phyloP scores from a whole-genome alignment of 257 asterid genomes.

The Mitragyna speciosa region DNA sequence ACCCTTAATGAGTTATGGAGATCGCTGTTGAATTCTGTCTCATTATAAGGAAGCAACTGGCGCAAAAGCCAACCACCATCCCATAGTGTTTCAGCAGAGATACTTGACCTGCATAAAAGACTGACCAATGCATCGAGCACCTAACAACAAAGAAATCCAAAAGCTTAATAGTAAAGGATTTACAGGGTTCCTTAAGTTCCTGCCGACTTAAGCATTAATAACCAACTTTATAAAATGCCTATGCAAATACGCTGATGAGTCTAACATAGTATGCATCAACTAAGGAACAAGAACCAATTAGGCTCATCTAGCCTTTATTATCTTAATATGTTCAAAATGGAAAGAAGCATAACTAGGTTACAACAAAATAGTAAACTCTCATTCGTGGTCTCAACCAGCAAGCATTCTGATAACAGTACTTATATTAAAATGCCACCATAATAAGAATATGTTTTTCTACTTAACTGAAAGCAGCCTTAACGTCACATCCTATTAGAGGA shows the following conservation, averaged over 20 bases:
- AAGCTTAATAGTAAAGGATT: not conserved
- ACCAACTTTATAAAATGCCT: not conserved
- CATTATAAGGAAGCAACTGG: conserved; percentile 87
- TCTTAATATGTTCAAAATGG: not conserved
- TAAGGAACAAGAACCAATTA: not conserved
- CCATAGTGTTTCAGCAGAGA: conserved; percentile 97
- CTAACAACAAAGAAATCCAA: conserved; percentile 44
- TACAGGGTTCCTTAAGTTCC: not conserved
- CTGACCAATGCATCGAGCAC: conserved; percentile 94
- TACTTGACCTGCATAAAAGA: conserved; percentile 84
- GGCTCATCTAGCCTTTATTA: not conserved
- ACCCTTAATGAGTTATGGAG: conserved; percentile 74
- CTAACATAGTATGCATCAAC: not conserved
- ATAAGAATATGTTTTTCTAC: not conserved
- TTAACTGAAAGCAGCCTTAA: not conserved
- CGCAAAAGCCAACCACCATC: conserved; percentile 99
- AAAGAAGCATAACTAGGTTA: not conserved
- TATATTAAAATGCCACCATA: not conserved
- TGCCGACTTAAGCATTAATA: not conserved
- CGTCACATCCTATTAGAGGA: not conserved
- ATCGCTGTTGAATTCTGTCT: conserved; percentile 66
- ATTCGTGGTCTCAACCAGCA: not conserved
- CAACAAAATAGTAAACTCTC: not conserved
- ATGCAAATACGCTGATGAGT: not conserved
- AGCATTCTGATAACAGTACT: not conserved